A percentile compares a stretch with the other conserved stretches of the same genome.
These are phyloP conservation scores for Pichia kluyveri DNA, from an alignment of 805 yeast species.

Conservation along the genomic window DNA sequence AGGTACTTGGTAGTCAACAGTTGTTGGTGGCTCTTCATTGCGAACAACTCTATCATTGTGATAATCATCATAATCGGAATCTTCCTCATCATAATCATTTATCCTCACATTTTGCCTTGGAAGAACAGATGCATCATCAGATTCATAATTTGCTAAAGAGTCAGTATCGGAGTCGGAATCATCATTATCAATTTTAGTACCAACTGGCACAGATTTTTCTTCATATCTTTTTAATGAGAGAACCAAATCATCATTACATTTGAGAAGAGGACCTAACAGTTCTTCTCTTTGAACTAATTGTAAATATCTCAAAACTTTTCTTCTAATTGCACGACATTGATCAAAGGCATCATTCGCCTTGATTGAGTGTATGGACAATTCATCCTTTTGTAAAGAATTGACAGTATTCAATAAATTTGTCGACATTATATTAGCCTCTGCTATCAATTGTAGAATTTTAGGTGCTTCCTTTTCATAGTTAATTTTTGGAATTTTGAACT, in stretches of 20 bases:
- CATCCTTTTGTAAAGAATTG: conserved; percentile 33
- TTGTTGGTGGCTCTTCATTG: not conserved
- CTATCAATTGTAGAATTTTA: conserved; percentile 54
- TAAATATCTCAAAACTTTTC: conserved; percentile 70
- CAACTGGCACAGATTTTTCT: conserved; percentile 33
- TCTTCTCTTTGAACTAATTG: conserved; percentile 83
- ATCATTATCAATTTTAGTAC: conserved; percentile 26
- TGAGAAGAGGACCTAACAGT: conserved; percentile 75
- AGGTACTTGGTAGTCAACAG: not conserved
- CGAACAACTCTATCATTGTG: not conserved
- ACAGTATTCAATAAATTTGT: conserved; percentile 59
- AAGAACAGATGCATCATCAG: conserved; percentile 14
- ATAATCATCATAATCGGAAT: not conserved
- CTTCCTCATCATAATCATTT: not conserved
- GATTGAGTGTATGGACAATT: conserved; percentile 54
- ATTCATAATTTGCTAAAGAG: conserved; percentile 31
- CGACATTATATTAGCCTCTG: conserved; percentile 68
- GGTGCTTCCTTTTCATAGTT: conserved; percentile 66
- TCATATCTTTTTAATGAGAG: conserved; percentile 64
- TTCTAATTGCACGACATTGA: conserved; percentile 63
- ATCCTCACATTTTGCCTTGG: not conserved
- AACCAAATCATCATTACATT: conserved; percentile 87
- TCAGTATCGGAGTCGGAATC: conserved; percentile 33
- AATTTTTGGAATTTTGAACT: conserved; percentile 58
- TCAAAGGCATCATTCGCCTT: conserved; percentile 61